Percentiles rank a stretch among this genome's conserved stretches.
phyloP scores from a whole-genome alignment of 768 basidiomycete species.

The Inosperma sp. region DNA sequence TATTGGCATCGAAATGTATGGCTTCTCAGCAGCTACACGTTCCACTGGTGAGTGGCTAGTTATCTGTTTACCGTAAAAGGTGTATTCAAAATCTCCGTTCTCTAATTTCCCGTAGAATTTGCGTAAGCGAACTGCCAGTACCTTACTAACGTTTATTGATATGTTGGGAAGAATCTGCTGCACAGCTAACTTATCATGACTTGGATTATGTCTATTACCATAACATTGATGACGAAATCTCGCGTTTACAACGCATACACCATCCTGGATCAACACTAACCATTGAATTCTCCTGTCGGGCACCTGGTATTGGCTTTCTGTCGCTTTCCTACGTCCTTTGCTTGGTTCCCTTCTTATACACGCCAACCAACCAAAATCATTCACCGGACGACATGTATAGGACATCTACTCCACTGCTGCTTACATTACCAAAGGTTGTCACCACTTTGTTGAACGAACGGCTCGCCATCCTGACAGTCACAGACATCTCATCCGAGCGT shows the following conservation, averaged over 20 bases:
- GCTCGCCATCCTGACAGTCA: slow-evolving; percentile 31
- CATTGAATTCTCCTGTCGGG: slow-evolving; percentile 37
- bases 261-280: slow-evolving; percentile 15
- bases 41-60: slow-evolving; percentile 2
- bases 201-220: slow-evolving; percentile 20
- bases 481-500: slow-evolving; percentile 38
- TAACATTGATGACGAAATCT: slow-evolving; percentile 22
- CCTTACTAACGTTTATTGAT: not conserved
- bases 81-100: not conserved
- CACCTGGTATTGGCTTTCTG: slow-evolving; percentile 30
- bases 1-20: slow-evolving; percentile 35
- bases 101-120: not conserved
- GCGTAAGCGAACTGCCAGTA: not conserved
- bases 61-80: not conserved
- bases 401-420: slow-evolving; percentile 37
- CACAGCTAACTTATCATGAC: not conserved
- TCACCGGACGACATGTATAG: slow-evolving; percentile 16
- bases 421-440: slow-evolving; percentile 35
- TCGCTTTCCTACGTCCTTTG: slow-evolving; percentile 38
- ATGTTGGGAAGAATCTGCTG: not conserved
- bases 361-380: slow-evolving; percentile 20
- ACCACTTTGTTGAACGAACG: slow-evolving; percentile 29
- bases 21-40: slow-evolving; percentile 20
- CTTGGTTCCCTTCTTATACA: slow-evolving; percentile 38
- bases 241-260: slow-evolving; percentile 20